phyloP scores from a whole-genome alignment of 768 basidiomycete genomes.

The Pisolithus microcarpus region DNA sequence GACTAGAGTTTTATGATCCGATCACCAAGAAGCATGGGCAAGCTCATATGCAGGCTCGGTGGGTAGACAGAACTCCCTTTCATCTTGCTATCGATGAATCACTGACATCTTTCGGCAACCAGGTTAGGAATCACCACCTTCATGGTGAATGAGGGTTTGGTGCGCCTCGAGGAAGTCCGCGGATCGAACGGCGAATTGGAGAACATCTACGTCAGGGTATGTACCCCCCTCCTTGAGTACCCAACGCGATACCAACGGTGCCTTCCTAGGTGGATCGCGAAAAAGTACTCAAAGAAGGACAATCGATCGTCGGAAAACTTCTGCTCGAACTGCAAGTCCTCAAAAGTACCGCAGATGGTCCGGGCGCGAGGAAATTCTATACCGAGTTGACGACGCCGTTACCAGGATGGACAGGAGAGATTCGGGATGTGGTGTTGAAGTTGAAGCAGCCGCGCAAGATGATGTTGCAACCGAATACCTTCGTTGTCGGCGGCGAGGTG shows the following conservation, averaged over 20 bases:
- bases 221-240: slow-evolving; percentile 14
- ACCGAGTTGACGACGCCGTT: slow-evolving; percentile 71
- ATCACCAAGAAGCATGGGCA: slow-evolving; percentile 77
- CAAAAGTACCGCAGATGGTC: slow-evolving; percentile 79
- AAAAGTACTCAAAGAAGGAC: slow-evolving; percentile 58
- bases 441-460: slow-evolving; percentile 87
- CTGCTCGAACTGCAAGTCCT: slow-evolving; percentile 76
- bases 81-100: neutral
- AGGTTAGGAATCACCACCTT: slow-evolving; percentile 81
- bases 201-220: slow-evolving; percentile 63
- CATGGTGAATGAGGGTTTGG: slow-evolving; percentile 65
- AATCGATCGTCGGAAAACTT: slow-evolving; percentile 62
- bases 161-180: slow-evolving; percentile 60
- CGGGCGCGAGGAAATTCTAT: slow-evolving; percentile 74
- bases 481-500: slow-evolving; percentile 59
- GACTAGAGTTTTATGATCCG: slow-evolving; percentile 80
- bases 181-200: slow-evolving; percentile 50
- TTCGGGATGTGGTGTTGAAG: slow-evolving; percentile 67
- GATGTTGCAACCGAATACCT: slow-evolving; percentile 79
- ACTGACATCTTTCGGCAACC: neutral
- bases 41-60: slow-evolving; percentile 89
- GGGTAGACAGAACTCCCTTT: slow-evolving; percentile 11
- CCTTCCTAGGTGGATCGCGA: slow-evolving; percentile 58
- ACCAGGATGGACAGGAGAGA: slow-evolving; percentile 64
- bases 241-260: neutral